Evolutionary conservation across 176 grass and related monocot species (phyloP).

Genomic region (Saccharum officinarum): DNA sequence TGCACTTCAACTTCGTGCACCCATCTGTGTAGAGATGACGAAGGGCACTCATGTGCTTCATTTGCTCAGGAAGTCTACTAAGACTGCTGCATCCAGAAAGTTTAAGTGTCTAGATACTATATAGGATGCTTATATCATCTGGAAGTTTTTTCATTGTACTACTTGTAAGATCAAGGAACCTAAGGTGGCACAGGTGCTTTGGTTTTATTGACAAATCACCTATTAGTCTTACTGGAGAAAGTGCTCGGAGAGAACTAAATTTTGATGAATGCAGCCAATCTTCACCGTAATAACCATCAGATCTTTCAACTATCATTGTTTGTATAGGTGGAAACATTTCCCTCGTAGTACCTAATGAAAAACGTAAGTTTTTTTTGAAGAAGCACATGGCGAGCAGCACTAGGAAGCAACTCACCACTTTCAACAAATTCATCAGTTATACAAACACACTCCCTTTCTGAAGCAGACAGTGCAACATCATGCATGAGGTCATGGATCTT

Average conservation of each 20-base stretch:
- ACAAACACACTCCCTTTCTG: background rate
- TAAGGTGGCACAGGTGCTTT: constrained; percentile 8
- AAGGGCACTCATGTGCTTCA: too few species aligned
- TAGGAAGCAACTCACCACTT: background rate
- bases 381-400: background rate
- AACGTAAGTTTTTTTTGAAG: accelerated
- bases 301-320: accelerated
- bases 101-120: background rate
- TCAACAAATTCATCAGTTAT: background rate
- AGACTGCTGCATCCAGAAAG: background rate
- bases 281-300: accelerated
- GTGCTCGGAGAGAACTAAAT: background rate
- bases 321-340: background rate
- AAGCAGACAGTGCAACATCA: background rate
- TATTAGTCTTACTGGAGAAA: background rate
- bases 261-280: background rate
- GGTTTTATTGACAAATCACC: background rate
- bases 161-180: background rate
- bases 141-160: background rate
- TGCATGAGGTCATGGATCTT: background rate
- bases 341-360: background rate
- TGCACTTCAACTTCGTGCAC: too few species aligned
- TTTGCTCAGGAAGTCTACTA: too few species aligned
- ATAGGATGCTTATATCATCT: background rate
- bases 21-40: too few species aligned